These are phyloP conservation scores for Leucocoprinus birnbaumii DNA, from an alignment of 768 basidiomycete species.

Conservation along the genomic window DNA sequence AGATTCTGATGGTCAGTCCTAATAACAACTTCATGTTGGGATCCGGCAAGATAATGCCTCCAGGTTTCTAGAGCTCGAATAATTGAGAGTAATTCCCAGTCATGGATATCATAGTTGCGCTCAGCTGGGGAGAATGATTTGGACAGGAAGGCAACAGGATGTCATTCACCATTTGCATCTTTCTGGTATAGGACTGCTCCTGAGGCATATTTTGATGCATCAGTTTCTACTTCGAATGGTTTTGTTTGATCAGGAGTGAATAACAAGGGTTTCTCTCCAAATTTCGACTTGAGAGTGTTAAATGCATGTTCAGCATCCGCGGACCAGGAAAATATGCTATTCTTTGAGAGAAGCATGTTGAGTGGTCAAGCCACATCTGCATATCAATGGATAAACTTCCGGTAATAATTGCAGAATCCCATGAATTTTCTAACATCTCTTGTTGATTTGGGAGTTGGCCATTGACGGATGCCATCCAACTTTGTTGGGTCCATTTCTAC, in stretches of 20 bases:
- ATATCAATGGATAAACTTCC: constrained; percentile 30
- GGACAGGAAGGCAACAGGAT: constrained; percentile 30
- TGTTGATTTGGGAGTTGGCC: constrained; percentile 30
- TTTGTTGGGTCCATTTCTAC: constrained; percentile 32
- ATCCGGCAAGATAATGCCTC: constrained; percentile 27
- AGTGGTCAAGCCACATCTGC: constrained; percentile 24
- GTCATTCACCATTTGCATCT: constrained; percentile 19
- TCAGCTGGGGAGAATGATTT: constrained; percentile 16
- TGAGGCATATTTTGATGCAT: constrained; percentile 28
- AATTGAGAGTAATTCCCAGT: constrained; percentile 38
- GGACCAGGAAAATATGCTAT: too few relatives aligned
- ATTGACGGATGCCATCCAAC: constrained; percentile 34
- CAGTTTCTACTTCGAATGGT: constrained; percentile 25
- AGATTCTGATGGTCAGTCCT: too few relatives aligned
- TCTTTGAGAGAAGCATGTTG: constrained; percentile 23
- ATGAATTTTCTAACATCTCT: constrained; percentile 36
- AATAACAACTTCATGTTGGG: too few relatives aligned
- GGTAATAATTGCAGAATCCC: constrained; percentile 39
- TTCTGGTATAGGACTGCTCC: constrained; percentile 31
- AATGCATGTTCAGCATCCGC: too few relatives aligned
- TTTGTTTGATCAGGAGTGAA: constrained; percentile 15
- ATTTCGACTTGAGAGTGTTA: constrained; percentile 21
- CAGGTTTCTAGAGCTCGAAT: constrained; percentile 25
- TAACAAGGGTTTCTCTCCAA: constrained; percentile 24
- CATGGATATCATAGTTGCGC: constrained; percentile 27